Conservation (phyloP, 305 asterid genomes). For the Rubia tinctorum region DNA sequence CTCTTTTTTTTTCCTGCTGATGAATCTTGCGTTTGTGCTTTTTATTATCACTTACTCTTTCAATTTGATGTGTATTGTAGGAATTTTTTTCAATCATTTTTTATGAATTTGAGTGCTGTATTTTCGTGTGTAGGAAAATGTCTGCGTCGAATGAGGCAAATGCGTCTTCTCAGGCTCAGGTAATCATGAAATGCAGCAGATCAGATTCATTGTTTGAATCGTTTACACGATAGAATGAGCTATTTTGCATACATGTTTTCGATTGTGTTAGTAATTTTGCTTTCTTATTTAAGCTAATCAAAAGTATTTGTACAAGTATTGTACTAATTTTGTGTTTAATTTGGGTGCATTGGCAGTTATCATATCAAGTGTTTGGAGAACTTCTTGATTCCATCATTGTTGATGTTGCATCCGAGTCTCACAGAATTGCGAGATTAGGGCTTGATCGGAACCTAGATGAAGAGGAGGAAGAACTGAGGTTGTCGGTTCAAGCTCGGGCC, state of each 20-base stretch:
- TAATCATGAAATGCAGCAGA: constrained; percentile 12
- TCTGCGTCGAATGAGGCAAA: constrained; percentile 38
- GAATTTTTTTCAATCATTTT: not conserved
- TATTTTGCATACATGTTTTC: not conserved
- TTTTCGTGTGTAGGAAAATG: constrained; percentile 21
- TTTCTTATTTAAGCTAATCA: not conserved
- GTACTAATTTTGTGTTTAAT: constrained; percentile 1
- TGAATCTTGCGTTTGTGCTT: not conserved
- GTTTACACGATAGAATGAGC: not conserved
- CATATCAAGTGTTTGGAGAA: constrained; percentile 51
- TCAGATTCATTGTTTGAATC: not conserved
- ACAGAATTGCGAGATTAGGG: constrained; percentile 79
- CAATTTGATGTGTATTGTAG: not conserved
- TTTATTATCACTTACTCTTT: not conserved
- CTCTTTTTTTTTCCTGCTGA: not conserved
- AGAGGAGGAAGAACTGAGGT: constrained; percentile 80
- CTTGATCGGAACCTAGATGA: constrained; percentile 79
- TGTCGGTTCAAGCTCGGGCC: constrained; percentile 80
- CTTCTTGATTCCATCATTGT: constrained; percentile 73
- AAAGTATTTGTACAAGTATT: not conserved
- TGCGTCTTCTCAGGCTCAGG: constrained; percentile 40
- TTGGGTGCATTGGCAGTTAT: constrained; percentile 47
- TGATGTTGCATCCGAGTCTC: constrained; percentile 97
- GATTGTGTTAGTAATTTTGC: not conserved
- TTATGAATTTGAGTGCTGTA: not conserved